Evolutionary conservation across 139 green algal species (phyloP), one percentile per base, ranked within the genome.

Genomic region (Coelastrella sp.): DNA sequence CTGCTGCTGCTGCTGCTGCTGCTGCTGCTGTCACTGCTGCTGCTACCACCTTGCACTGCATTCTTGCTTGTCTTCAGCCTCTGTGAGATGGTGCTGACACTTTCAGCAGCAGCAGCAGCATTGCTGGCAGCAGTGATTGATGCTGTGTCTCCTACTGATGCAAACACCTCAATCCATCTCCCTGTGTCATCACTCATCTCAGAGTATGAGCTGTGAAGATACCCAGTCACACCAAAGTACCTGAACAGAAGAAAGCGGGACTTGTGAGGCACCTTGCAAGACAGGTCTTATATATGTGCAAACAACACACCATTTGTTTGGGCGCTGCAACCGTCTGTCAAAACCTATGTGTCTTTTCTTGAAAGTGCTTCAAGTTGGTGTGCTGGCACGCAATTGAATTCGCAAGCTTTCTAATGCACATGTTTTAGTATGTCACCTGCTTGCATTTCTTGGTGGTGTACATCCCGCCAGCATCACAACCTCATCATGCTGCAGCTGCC

Each of bases 391-490:
- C n/a, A n/a, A n/a, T n/a, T n/a, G n/a, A n/a, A n/a, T n/a, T n/a
- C n/a, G n/a, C n/a, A n/a, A n/a, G n/a, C n/a, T n/a, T n/a, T n/a
- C n/a, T n/a, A n/a, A n/a, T n/a, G n/a, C n/a, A n/a, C n/a, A n/a
- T n/a, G n/a, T n/a, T n/a, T n/a, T n/a, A n/a, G n/a, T n/a, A n/a
- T n/a, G n/a, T n/a, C n/a, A 90, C n/a, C 74, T 66, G 57, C 71
- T 85, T 0, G 85, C 73, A 0, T 67, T 51, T 3, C 32, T 35
- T 2, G 83, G 83, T 19, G 89, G 86, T 50, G 64, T 66, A 76
- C 89, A 92, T 40, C 89, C 89, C 25, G 81, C 81, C 67, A 91
- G n/a, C 37, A 91, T 21, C 34, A 91, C 76, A 35, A 91, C 84
- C 76, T 89, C 88, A 35, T 88, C 84, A 15, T 38, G 53, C 73